Percentiles rank a stretch among this genome's conserved stretches.
These are phyloP conservation scores for Tubosaeta brunneosetosa DNA, from an alignment of 768 basidiomycete species.

Conservation along the genomic window DNA sequence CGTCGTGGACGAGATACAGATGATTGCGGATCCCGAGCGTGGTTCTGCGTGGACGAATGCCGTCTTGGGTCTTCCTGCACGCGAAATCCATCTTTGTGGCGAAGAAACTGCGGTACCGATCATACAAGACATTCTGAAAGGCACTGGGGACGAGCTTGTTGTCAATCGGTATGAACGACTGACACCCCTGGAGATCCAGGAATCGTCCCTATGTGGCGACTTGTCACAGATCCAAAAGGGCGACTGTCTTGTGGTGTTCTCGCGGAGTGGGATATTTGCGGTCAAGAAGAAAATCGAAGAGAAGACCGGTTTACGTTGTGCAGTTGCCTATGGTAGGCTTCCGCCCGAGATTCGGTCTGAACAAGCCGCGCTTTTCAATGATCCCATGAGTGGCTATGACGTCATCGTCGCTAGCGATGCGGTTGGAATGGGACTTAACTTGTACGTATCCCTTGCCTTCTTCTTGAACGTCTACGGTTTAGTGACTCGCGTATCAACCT, in stretches of 20 bases:
- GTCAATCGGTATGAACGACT: slow-evolving; percentile 85
- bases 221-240: slow-evolving; percentile 63
- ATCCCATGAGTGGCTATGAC: slow-evolving; percentile 75
- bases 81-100: slow-evolving; percentile 91
- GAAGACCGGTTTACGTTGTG: slow-evolving; percentile 71
- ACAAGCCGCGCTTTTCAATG: slow-evolving; percentile 91
- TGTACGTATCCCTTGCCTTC: slow-evolving; percentile 49
- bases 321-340: slow-evolving; percentile 87
- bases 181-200: slow-evolving; percentile 72
- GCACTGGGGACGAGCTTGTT: slow-evolving; percentile 78
- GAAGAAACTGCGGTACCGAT: slow-evolving; percentile 89
- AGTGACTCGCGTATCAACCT: background rate
- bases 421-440: slow-evolving; percentile 94
- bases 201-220: slow-evolving; percentile 58
- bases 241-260: slow-evolving; percentile 90
- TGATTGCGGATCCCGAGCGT: slow-evolving; percentile 76
- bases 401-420: slow-evolving; percentile 93
- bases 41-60: slow-evolving; percentile 83
- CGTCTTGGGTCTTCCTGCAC: slow-evolving; percentile 68
- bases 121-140: slow-evolving; percentile 60
- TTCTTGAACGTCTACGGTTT: background rate
- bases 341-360: slow-evolving; percentile 90
- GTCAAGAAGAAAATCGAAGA: slow-evolving; percentile 71
- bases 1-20: slow-evolving; percentile 96
- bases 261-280: slow-evolving; percentile 66